phyloP scores from a whole-genome alignment of 805 yeast genomes.

The Candida anglica region DNA sequence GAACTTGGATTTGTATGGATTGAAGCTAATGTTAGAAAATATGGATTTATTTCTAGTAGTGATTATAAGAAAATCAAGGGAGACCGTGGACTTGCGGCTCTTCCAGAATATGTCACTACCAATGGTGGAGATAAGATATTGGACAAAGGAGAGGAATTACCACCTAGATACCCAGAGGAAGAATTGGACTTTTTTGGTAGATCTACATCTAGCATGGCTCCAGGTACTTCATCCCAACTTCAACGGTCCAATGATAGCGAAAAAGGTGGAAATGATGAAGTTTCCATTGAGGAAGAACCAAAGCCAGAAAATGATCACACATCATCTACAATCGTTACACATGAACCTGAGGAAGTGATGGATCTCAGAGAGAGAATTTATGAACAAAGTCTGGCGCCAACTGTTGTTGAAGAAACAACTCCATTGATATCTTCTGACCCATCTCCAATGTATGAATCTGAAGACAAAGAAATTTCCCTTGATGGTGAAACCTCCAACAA shows the following conservation, averaged over 20 bases:
- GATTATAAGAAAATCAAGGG: conserved; percentile 34
- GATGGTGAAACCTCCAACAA: conserved; percentile 12
- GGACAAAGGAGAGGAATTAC: conserved; percentile 70
- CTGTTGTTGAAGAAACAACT: conserved; percentile 6
- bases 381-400: conserved; percentile 16
- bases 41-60: conserved; percentile 52
- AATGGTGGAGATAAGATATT: conserved; percentile 47
- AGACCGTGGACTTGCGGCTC: conserved; percentile 34
- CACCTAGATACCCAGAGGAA: conserved; percentile 65
- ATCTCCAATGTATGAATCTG: conserved; percentile 14
- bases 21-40: conserved; percentile 50
- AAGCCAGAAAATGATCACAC: conserved; percentile 5
- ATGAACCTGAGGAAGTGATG: conserved; percentile 34
- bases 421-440: conserved; percentile 18
- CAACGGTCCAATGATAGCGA: conserved; percentile 5
- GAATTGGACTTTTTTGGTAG: conserved; percentile 62
- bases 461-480: conserved; percentile 8
- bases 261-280: conserved; percentile 6
- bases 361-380: conserved; percentile 28
- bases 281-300: conserved; percentile 2
- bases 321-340: conserved; percentile 14
- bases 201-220: conserved; percentile 14
- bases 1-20: conserved; percentile 46
- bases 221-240: conserved; percentile 27
- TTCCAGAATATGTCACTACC: conserved; percentile 33